These are phyloP conservation scores for Prunus campanulata DNA, from an alignment of 306 rosid genomes.

Conservation along the genomic window DNA sequence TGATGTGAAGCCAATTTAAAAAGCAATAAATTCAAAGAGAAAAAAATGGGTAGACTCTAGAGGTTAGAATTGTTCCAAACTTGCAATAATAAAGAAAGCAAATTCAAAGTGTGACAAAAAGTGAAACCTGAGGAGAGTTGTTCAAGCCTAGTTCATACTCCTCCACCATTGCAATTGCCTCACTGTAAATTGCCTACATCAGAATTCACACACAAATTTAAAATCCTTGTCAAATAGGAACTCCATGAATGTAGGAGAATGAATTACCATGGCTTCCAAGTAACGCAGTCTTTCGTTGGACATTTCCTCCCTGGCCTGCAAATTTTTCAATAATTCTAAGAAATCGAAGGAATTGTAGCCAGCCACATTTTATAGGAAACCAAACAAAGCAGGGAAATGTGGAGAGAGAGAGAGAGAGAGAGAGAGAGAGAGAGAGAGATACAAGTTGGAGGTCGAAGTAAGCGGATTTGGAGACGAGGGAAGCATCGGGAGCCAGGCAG, in stretches of 20 bases:
- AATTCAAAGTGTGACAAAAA: background rate
- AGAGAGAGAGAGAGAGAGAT: constrained; percentile 25
- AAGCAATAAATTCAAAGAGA: background rate
- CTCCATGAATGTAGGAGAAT: background rate
- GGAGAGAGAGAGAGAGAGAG: background rate
- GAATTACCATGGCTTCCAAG: constrained; percentile 73
- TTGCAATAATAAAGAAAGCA: background rate
- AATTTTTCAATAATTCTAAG: background rate
- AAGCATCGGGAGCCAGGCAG: constrained; percentile 89
- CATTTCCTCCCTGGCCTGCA: constrained; percentile 99
- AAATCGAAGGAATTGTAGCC: background rate
- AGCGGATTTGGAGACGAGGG: constrained; percentile 77
- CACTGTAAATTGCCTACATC: constrained; percentile 78
- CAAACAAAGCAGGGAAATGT: background rate
- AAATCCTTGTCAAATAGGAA: background rate
- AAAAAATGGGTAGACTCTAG: background rate
- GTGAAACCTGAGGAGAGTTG: constrained; percentile 73
- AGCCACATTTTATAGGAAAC: constrained; percentile 10
- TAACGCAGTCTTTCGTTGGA: constrained; percentile 80
- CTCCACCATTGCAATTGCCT: constrained; percentile 88
- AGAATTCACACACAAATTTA: background rate
- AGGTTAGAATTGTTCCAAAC: background rate
- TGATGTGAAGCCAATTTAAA: background rate
- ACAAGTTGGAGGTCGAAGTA: constrained; percentile 80
- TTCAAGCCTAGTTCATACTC: constrained; percentile 77